Evolutionary conservation across 148 eudicot genomes (phyloP), one percentile per base, ranked within the genome.

Genomic region (Rhododendron ferrugineum): DNA sequence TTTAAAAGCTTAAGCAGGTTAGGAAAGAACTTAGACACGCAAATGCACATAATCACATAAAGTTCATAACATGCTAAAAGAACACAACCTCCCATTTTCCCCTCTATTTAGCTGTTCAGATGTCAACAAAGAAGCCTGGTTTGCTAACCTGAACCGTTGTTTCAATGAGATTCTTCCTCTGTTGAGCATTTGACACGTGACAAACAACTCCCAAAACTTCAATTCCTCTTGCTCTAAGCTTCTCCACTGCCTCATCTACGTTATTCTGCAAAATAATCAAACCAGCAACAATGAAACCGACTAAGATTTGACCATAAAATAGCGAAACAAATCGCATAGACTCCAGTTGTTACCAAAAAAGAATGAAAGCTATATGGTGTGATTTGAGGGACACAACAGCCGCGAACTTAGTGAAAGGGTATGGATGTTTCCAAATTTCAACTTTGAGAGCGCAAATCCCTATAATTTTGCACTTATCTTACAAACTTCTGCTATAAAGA

Each of bases 181-280:
- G 98, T 79, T 91, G 90, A 18, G 93, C 94, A 92, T 94, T 93
- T 46, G 96, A 91, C 2, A 97, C 99, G 85, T 97, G 99, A 82
- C 99, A 97, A 86, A 93, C 98, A 85, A 97, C 90, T 81, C 99
- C 99, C 50, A 91, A 50, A 36, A 88, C 99, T 87, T 97, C 93
- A 86, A 94, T 91, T 52, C 98, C 98, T 85, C 84, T 88, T 10
- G 74, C 88, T 81, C 82, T 95, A 9, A 97, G 98, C 89, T 89
- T 91, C 81, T 92, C 90, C 77, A 94, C 98, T 77, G 98, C 96
- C 82, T 94, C 99, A 73, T 95, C 98, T 23, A 95, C 99, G 87
- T 97, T 97, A 79, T 91, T 90, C 98, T 94, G 89, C 88, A 82
- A 34, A 20, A 32, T 68, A 81, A 83, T 77, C 46, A 86, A 82